Evolutionary conservation across 2,329 filamentous ascomycete species (phyloP), one percentile per base, ranked within the genome.

Genomic region (Pseudocercospora ulei): DNA sequence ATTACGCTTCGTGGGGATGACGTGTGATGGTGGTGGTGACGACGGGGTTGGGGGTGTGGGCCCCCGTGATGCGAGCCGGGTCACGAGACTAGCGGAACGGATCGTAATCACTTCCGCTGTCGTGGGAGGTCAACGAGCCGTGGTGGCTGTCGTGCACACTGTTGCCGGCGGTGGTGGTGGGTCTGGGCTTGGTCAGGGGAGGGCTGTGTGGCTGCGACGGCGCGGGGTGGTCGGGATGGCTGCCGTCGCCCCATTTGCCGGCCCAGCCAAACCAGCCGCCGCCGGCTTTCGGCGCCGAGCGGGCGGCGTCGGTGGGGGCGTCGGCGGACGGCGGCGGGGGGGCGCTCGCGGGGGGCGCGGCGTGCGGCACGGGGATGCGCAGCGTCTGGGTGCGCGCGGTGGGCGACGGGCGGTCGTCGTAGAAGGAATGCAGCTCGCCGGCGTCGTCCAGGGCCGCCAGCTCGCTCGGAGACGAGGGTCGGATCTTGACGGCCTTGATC

Each of bases 401-500:
- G 4, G 47, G 39, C 11, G 43, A 45, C 9, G 36, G 18, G 19
- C 35, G 36, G 14, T 48, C 46, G 31, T 49, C 48, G 43, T 54
- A 53, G 41, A 52, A 50, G 1, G 50, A 49, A 6, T 44, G 35
- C 5, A 50, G 39, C 27, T 53, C 49, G n/a, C 45, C 47, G 2
- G 43, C 46, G 7, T 46, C 50, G 27, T 49, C 50, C 30, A 46
- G 30, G 23, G 49, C 47, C n/a, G 46, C 41, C n/a, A 47, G 30
- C 11, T 54, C 52, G 4, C 45, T 37, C 14, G 43, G 44, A 14
- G 42, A 44, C 3, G 53, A 52, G 14, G 54, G 50, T 8, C 81
- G 75, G 49, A 96, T 84, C 64, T 93, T 94, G 55, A 85, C 86
- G 3, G 75, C 67, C 33, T 83, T 80, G 37, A 95, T 70, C 8